These are phyloP conservation scores for Kwoniella dendrophila DNA, from an alignment of 768 basidiomycete genomes.

Conservation along the genomic window DNA sequence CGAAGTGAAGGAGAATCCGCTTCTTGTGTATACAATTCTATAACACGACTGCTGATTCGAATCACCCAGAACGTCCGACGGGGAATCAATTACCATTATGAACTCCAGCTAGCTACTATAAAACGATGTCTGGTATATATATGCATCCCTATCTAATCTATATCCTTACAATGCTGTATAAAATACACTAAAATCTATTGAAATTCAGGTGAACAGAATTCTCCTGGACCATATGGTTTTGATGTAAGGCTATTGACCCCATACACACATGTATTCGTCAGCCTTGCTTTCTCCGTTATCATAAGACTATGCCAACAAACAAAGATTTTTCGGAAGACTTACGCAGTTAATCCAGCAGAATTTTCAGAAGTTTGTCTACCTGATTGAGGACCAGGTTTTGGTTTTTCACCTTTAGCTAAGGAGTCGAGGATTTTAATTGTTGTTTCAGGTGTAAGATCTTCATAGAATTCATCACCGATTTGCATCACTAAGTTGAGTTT, in stretches of 20 bases:
- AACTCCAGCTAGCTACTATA: no score
- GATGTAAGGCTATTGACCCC: constrained; percentile 33
- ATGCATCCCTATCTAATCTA: no score
- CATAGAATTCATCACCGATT: constrained; percentile 93
- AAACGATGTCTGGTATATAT: no score
- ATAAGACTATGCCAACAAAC: not conserved
- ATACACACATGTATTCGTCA: not conserved
- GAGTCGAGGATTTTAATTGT: constrained; percentile 58
- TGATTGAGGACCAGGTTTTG: constrained; percentile 91
- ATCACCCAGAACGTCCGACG: no score
- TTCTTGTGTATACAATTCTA: no score
- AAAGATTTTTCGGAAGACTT: no score
- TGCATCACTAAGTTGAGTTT: constrained; percentile 69
- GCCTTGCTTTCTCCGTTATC: not conserved
- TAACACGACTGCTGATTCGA: no score
- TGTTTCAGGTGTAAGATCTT: constrained; percentile 60
- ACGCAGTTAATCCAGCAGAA: constrained; percentile 80
- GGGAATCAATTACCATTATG: no score
- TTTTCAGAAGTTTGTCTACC: constrained; percentile 87
- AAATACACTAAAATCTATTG: constrained; percentile 65
- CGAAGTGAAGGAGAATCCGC: no score
- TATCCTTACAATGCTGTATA: no score
- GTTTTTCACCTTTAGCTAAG: constrained; percentile 68
- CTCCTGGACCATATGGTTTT: constrained; percentile 92
- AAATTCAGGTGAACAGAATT: constrained; percentile 84